These are phyloP conservation scores for Crithidia sp. DNA, from an alignment of 208 protist genomes.

Conservation along the genomic window DNA sequence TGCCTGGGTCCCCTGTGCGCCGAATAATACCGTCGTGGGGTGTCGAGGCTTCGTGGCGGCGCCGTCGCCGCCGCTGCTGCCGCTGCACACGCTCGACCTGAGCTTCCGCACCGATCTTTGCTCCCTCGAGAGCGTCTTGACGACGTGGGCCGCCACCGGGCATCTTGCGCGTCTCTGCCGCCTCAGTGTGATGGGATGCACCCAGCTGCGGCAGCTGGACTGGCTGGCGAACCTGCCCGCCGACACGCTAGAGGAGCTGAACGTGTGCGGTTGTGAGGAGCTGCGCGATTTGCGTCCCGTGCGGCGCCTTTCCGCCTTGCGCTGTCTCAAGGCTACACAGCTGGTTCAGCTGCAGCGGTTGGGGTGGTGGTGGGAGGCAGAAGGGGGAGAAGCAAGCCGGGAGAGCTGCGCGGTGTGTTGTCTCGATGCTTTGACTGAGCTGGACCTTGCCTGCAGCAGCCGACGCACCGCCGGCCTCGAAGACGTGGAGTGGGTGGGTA, in stretches of 20 bases:
- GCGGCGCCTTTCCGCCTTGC: conserved; percentile 6
- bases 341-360: conserved; percentile 12
- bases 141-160: conserved; percentile 11
- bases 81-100: conserved; percentile 20
- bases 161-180: conserved; percentile 8
- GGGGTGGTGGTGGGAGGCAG: conserved; percentile 18
- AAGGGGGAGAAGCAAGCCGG: background rate
- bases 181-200: conserved; percentile 20
- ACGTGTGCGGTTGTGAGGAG: conserved; percentile 16
- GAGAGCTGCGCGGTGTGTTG: background rate
- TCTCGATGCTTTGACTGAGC: background rate
- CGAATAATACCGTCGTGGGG: background rate
- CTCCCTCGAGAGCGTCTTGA: background rate
- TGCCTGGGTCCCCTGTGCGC: background rate
- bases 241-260: conserved; percentile 17
- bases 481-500: conserved; percentile 9
- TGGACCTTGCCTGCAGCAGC: conserved; percentile 14
- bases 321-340: conserved; percentile 6
- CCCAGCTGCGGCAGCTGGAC: conserved; percentile 7
- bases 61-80: conserved; percentile 5
- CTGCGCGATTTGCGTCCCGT: conserved; percentile 9
- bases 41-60: background rate
- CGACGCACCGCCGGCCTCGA: conserved; percentile 5
- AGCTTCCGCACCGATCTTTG: conserved; percentile 14
- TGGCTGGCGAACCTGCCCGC: conserved; percentile 11